A percentile compares a stretch with the other conserved stretches of the same genome.
These are phyloP conservation scores for Pugionium dolabratum DNA, from an alignment of 345 rosid genomes.

Conservation along the genomic window DNA sequence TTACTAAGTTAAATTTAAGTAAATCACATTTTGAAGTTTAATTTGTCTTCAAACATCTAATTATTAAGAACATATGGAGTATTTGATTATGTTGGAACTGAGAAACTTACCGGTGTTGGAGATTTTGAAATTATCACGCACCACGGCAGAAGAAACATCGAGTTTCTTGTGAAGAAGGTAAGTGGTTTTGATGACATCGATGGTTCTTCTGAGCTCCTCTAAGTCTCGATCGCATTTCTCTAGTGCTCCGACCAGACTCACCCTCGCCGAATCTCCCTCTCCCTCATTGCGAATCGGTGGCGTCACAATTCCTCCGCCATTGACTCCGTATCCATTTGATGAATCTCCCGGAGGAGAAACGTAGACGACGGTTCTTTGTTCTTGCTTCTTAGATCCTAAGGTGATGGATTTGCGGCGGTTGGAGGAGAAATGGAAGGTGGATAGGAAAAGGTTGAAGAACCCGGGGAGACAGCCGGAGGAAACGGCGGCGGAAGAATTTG, in stretches of 20 bases:
- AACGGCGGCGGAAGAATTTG: constrained; percentile 28
- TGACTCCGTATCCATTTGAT: constrained; percentile 1
- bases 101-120: constrained; percentile 38
- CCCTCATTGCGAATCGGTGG: constrained; percentile 51
- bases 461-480: constrained; percentile 74
- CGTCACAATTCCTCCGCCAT: constrained; percentile 13
- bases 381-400: constrained; percentile 33
- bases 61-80: too few relatives aligned
- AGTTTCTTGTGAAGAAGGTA: constrained; percentile 32
- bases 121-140: constrained; percentile 35
- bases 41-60: too few relatives aligned
- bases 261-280: constrained; percentile 55
- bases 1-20: too few relatives aligned
- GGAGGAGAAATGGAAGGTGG: constrained; percentile 46
- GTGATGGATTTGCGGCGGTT: constrained; percentile 69
- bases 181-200: constrained; percentile 54
- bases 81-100: not conserved
- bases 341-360: constrained; percentile 32
- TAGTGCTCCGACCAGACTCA: constrained; percentile 59
- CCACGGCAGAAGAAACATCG: constrained; percentile 9
- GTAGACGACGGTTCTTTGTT: constrained; percentile 30
- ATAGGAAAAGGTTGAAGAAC: constrained; percentile 52
- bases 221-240: constrained; percentile 85
- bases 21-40: too few relatives aligned
- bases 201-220: constrained; percentile 64